Conservation (phyloP, 495 filamentous ascomycete genomes). For the Xeromyces bisporus region DNA sequence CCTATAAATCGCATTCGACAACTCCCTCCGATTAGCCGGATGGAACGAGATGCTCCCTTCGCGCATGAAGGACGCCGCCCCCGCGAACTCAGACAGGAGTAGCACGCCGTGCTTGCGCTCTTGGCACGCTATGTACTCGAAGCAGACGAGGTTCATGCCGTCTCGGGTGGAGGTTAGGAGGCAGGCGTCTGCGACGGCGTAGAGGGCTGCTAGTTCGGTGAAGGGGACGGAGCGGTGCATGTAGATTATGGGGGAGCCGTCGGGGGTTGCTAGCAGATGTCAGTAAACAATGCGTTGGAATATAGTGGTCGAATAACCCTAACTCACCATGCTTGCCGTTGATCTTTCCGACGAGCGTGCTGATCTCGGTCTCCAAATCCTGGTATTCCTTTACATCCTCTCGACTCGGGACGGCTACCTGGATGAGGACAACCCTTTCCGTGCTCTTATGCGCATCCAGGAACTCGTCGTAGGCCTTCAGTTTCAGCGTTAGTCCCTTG, state of each 20-base stretch:
- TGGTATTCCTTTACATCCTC: constrained; percentile 95
- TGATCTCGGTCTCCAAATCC: constrained; percentile 75
- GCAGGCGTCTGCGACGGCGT: constrained; percentile 78
- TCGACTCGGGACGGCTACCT: constrained; percentile 81
- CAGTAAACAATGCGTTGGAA: constrained; percentile 1
- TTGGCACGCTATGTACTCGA: constrained; percentile 89
- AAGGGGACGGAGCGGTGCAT: constrained; percentile 81
- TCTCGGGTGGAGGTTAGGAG: constrained; percentile 83
- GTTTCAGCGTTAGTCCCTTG: constrained; percentile 90
- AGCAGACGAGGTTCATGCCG: constrained; percentile 94
- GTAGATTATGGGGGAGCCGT: constrained; percentile 89
- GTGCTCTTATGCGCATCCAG: constrained; percentile 82
- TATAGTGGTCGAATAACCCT: not conserved
- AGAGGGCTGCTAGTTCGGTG: constrained; percentile 81
- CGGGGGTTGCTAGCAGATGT: constrained; percentile 45
- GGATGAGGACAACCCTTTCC: constrained; percentile 81
- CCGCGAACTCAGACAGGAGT: constrained; percentile 85
- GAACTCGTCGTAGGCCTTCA: constrained; percentile 82
- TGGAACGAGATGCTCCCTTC: constrained; percentile 80
- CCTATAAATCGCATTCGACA: constrained; percentile 69
- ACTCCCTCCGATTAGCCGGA: constrained; percentile 78
- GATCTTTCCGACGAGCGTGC: constrained; percentile 79
- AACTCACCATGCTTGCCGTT: constrained; percentile 45
- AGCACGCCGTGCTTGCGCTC: constrained; percentile 69
- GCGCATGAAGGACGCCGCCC: constrained; percentile 62